phyloP scores from a whole-genome alignment of 2,329 filamentous ascomycete genomes.

The Achaetomium macrosporum region DNA sequence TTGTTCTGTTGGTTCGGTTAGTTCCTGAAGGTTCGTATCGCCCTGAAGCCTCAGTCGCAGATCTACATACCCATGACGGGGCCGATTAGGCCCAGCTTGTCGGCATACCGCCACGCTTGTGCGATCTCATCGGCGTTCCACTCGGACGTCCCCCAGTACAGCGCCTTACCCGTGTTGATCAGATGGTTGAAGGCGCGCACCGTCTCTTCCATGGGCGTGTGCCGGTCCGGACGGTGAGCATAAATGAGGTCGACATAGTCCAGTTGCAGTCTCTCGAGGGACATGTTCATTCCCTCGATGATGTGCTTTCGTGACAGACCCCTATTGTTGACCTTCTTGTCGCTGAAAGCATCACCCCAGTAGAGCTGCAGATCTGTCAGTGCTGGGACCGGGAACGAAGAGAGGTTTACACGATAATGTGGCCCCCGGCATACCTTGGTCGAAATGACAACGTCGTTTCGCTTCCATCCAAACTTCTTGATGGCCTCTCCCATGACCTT shows the following conservation, averaged over 20 bases:
- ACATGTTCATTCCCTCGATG: slow-evolving; percentile 52
- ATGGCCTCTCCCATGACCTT: slow-evolving; percentile 48
- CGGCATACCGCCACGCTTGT: slow-evolving; percentile 49
- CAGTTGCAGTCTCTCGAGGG: slow-evolving; percentile 52
- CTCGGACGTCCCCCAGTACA: slow-evolving; percentile 62
- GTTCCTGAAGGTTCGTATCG: not conserved
- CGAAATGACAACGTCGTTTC: slow-evolving; percentile 49
- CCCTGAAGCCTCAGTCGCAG: not conserved
- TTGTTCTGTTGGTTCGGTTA: slow-evolving; percentile 25
- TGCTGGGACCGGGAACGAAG: slow-evolving; percentile 6
- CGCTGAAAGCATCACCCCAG: slow-evolving; percentile 50
- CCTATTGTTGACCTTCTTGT: slow-evolving; percentile 50
- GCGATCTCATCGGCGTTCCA: slow-evolving; percentile 54
- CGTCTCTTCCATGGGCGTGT: slow-evolving; percentile 57
- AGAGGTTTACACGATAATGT: not conserved
- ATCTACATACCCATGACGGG: slow-evolving; percentile 27
- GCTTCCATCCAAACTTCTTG: slow-evolving; percentile 47
- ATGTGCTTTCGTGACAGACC: slow-evolving; percentile 47
- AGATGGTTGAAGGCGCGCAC: slow-evolving; percentile 47
- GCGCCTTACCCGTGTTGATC: slow-evolving; percentile 59
- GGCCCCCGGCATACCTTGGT: slow-evolving; percentile 37
- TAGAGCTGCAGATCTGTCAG: slow-evolving; percentile 52
- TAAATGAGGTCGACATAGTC: slow-evolving; percentile 63
- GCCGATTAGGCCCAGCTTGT: slow-evolving; percentile 53
- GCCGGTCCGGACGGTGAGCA: slow-evolving; percentile 53